Percentiles rank a stretch among this genome's conserved stretches.
Evolutionary conservation across 2,329 filamentous ascomycete species (phyloP).

Genomic region (Sporothrix inflata): DNA sequence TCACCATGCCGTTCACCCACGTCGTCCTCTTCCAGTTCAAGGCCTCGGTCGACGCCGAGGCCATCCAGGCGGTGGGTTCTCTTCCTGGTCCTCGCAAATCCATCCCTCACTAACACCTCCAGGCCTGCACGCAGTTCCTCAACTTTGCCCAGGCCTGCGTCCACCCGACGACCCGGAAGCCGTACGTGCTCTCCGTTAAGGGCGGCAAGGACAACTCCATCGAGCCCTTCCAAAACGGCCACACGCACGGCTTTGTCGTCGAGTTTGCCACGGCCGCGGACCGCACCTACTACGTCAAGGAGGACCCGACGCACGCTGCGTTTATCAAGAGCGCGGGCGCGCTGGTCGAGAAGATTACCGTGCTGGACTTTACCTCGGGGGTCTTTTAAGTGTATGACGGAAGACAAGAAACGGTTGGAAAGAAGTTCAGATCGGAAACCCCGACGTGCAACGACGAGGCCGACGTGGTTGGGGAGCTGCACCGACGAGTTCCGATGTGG

Average conservation of each 20-base stretch:
- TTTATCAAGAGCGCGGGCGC: conserved; percentile 58
- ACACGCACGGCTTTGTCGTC: conserved; percentile 70
- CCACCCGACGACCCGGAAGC: conserved; percentile 60
- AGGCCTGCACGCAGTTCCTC: conserved; percentile 46
- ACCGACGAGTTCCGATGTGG: too few relatives aligned
- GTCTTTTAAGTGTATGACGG: conserved; percentile 38
- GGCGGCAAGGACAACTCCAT: conserved; percentile 66
- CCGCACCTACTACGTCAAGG: conserved; percentile 67
- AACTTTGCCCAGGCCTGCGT: conserved; percentile 62
- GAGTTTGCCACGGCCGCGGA: conserved; percentile 68
- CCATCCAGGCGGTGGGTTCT: not conserved
- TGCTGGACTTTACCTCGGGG: conserved; percentile 63
- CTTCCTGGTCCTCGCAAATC: too few relatives aligned
- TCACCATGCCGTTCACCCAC: conserved; percentile 30
- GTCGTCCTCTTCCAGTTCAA: conserved; percentile 32
- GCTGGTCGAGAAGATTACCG: conserved; percentile 56
- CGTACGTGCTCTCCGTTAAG: conserved; percentile 61
- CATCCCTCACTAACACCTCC: not conserved
- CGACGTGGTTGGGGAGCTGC: too few relatives aligned
- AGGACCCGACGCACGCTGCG: conserved; percentile 65
- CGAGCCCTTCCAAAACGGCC: conserved; percentile 54
- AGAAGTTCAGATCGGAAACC: too few relatives aligned
- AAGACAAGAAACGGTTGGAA: too few relatives aligned
- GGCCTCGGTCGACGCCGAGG: conserved; percentile 1
- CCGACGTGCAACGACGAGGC: too few relatives aligned